These are phyloP conservation scores for Rhynchospora pubera DNA, from an alignment of 176 grass and related monocot genomes.

Conservation along the genomic window DNA sequence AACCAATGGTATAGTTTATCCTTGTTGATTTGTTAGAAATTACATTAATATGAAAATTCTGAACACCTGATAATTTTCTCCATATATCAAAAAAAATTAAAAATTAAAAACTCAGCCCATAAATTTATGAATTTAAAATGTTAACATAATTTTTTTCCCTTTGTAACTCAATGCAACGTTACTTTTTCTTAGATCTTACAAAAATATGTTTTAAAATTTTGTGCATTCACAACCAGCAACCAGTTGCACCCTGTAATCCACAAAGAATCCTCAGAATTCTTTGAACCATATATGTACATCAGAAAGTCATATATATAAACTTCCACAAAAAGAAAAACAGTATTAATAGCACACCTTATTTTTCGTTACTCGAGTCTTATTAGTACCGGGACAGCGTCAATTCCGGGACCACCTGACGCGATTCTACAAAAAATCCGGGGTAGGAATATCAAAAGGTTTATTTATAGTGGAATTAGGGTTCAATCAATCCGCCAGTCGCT, in stretches of 20 bases:
- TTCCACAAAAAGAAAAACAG: neutral
- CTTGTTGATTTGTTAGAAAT: too few species aligned
- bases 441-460: neutral
- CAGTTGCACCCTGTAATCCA: neutral
- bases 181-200: neutral
- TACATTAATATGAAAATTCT: too few species aligned
- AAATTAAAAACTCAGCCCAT: too few species aligned
- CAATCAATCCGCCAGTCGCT: constrained; percentile 30
- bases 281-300: neutral
- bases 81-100: too few species aligned
- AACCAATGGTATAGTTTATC: too few species aligned
- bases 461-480: neutral
- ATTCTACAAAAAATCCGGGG: neutral
- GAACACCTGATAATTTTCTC: too few species aligned
- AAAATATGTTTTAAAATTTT: neutral
- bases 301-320: neutral
- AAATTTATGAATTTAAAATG: too few species aligned
- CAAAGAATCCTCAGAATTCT: neutral
- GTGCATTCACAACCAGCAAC: neutral
- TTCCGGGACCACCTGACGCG: neutral
- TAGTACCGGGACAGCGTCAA: neutral
- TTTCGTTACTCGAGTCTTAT: neutral
- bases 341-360: neutral
- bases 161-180: too few species aligned
- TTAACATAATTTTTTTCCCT: too few species aligned